phyloP scores from a whole-genome alignment of 202 grass and related monocot species.

The Panicum virgatum region DNA sequence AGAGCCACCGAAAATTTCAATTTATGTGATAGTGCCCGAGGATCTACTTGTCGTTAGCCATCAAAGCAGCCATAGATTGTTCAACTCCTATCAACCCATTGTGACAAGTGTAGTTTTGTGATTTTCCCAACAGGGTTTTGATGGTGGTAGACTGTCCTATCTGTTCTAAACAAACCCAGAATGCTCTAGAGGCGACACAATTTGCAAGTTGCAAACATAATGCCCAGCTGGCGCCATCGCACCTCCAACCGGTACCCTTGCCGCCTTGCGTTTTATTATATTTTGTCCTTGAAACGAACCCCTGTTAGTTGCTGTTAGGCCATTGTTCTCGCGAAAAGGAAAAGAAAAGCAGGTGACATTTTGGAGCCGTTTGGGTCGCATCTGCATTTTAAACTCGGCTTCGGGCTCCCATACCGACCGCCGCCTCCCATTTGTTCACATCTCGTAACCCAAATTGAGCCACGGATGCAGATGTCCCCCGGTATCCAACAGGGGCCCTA shows the following conservation, averaged over 20 bases:
- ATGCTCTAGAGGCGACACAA: not conserved
- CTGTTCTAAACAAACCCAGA: not conserved
- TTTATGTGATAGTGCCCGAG: not conserved
- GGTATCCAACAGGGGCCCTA: too few species aligned
- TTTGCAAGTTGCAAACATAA: constrained; percentile 6
- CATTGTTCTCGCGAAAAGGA: not conserved
- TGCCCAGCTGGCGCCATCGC: not conserved
- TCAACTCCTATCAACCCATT: not conserved
- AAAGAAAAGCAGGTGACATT: not conserved
- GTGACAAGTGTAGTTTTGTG: not conserved
- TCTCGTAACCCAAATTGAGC: not conserved
- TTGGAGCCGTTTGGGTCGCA: not conserved
- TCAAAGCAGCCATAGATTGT: not conserved
- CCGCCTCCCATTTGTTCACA: not conserved
- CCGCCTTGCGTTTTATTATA: not conserved
- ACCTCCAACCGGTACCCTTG: not conserved
- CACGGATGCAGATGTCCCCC: not conserved
- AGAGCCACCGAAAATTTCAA: not conserved
- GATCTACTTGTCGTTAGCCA: not conserved
- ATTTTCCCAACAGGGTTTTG: not conserved
- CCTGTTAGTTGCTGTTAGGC: not conserved
- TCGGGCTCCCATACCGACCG: not conserved
- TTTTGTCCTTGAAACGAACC: not conserved
- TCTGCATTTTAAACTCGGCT: not conserved
- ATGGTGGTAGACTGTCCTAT: not conserved